These are phyloP conservation scores for Forsythia viridissima DNA, from an alignment of 257 asterid genomes.

Conservation along the genomic window DNA sequence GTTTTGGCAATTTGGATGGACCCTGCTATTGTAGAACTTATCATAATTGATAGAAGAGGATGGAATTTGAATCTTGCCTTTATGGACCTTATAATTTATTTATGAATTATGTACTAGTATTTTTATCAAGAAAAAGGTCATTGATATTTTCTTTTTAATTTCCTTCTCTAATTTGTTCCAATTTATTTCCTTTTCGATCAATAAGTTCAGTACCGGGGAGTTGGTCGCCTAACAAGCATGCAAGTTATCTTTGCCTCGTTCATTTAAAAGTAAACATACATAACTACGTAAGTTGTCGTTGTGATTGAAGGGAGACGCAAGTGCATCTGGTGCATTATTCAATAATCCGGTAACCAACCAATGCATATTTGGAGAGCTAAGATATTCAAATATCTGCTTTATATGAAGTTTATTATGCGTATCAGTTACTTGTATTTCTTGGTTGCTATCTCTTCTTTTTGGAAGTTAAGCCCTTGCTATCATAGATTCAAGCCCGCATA, in stretches of 20 bases:
- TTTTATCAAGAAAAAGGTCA: not conserved
- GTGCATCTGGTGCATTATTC: not conserved
- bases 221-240: not conserved
- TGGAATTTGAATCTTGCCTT: not conserved
- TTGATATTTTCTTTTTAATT: not conserved
- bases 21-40: not conserved
- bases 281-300: not conserved
- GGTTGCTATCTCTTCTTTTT: not conserved
- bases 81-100: not conserved
- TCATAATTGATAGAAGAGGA: not conserved
- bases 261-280: not conserved
- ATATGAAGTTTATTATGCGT: not conserved
- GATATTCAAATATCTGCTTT: not conserved
- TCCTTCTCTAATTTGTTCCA: not conserved
- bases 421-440: not conserved
- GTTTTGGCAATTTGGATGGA: not conserved
- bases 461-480: not conserved
- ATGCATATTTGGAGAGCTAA: not conserved
- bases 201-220: not conserved
- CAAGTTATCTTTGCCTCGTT: not conserved
- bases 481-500: not conserved
- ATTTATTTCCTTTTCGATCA: not conserved
- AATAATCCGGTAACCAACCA: not conserved
- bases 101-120: not conserved
- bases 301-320: not conserved